Percentiles rank a stretch among this genome's conserved stretches.
phyloP scores from a whole-genome alignment of 2,329 filamentous ascomycete species.

The Botrytis cinerea region DNA sequence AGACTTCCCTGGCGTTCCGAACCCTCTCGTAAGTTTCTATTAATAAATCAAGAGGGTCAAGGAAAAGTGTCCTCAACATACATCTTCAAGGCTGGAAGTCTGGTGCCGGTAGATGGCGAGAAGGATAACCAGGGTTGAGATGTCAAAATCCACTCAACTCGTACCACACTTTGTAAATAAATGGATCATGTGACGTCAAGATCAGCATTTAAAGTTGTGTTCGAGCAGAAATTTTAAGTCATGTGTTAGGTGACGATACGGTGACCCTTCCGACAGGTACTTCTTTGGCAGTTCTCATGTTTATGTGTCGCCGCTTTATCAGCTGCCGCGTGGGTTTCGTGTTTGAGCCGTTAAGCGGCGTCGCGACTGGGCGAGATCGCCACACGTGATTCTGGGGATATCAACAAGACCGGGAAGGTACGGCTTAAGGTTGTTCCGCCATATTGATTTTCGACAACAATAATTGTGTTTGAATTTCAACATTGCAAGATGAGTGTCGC shows the following conservation, averaged over 20 bases:
- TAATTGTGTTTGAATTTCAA: neutral
- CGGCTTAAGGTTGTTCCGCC: conserved; percentile 9
- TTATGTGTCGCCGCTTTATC: neutral
- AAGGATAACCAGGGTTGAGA: neutral
- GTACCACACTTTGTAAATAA: neutral
- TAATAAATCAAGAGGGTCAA: neutral
- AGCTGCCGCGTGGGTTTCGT: neutral
- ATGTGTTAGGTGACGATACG: neutral
- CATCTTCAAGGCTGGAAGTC: neutral
- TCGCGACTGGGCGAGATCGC: neutral
- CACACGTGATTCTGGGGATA: neutral
- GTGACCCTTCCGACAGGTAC: neutral
- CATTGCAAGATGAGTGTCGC: neutral
- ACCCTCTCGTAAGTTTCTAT: neutral
- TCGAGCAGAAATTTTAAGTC: neutral
- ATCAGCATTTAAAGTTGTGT: neutral
- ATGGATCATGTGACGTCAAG: conserved; percentile 12
- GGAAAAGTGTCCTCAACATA: conserved; percentile 2
- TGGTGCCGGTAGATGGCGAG: neutral
- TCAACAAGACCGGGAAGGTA: neutral
- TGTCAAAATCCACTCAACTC: neutral
- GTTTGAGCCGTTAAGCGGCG: neutral
- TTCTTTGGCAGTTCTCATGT: neutral
- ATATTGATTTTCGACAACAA: conserved; percentile 12
- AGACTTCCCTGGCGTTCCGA: neutral